Evolutionary conservation across 2,329 filamentous ascomycete genomes (phyloP).

Genomic region (Madurella fahalii): DNA sequence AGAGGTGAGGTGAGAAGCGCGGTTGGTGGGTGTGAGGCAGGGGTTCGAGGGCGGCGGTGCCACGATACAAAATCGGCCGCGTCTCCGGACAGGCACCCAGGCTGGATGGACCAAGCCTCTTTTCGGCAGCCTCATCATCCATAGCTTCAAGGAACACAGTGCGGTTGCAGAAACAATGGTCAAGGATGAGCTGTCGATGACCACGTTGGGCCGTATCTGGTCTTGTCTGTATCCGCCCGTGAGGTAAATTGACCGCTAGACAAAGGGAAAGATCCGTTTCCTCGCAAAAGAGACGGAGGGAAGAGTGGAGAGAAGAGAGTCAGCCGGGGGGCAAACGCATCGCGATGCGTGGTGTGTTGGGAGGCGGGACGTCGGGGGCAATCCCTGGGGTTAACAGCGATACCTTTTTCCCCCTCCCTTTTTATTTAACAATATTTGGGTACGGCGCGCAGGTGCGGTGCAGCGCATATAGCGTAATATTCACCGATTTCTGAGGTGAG

Average conservation of each 20-base stretch:
- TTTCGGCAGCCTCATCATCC: not conserved
- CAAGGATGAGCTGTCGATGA: not conserved
- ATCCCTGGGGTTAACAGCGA: not conserved
- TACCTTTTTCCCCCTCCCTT: too few relatives aligned
- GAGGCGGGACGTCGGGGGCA: not conserved
- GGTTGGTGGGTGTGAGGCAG: not conserved
- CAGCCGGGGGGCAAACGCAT: not conserved
- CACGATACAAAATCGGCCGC: not conserved
- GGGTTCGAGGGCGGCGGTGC: not conserved
- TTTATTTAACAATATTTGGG: too few relatives aligned
- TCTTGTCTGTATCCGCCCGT: not conserved
- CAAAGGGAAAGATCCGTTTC: not conserved
- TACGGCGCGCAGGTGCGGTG: not conserved
- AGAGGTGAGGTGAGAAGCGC: not conserved
- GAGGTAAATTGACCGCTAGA: not conserved
- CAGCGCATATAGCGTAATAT: not conserved
- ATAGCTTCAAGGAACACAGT: not conserved
- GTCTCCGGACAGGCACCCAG: too few relatives aligned
- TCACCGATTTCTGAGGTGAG: not conserved
- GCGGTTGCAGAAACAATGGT: not conserved
- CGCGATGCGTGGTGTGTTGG: not conserved
- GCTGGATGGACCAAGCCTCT: not conserved
- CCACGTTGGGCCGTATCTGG: not conserved
- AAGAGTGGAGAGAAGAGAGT: not conserved
- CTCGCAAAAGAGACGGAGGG: not conserved